Evolutionary conservation across 2,329 filamentous ascomycete species (phyloP).

Genomic region (Verticillium longisporum): DNA sequence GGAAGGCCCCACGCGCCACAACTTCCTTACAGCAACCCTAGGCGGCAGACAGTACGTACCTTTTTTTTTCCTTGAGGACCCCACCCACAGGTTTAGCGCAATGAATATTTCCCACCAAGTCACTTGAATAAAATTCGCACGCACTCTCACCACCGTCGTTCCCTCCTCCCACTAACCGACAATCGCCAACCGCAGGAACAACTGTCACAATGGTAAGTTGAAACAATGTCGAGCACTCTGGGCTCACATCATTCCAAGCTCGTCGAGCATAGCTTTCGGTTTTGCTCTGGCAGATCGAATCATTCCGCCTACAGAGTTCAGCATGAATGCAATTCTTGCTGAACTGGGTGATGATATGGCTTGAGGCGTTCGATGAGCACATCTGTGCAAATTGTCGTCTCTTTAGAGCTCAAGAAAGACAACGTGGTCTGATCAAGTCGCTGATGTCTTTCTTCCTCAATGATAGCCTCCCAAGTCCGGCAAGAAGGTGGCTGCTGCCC

Average conservation of each 20-base stretch:
- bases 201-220: slow-evolving; percentile 3
- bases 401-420: slow-evolving; percentile 93
- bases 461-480: slow-evolving; percentile 98
- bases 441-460: slow-evolving; percentile 99
- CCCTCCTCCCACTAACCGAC: neutral
- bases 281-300: neutral
- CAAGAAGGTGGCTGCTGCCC: slow-evolving; percentile 97
- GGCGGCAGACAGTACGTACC: slow-evolving; percentile 5
- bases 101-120: neutral
- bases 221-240: neutral
- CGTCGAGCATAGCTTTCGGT: neutral
- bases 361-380: slow-evolving; percentile 51
- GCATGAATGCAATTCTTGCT: slow-evolving; percentile 5
- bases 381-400: slow-evolving; percentile 53
- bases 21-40: neutral
- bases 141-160: slow-evolving; percentile 1
- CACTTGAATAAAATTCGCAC: neutral
- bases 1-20: neutral
- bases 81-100: neutral
- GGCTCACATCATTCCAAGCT: neutral
- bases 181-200: neutral
- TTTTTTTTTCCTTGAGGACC: slow-evolving; percentile 14
- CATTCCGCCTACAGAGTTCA: neutral
- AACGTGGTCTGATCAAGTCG: slow-evolving; percentile 68
- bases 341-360: slow-evolving; percentile 54